Base-by-base conservation (phyloP, 805 yeast genomes). In the Nakazawaea ishiwadae region DNA sequence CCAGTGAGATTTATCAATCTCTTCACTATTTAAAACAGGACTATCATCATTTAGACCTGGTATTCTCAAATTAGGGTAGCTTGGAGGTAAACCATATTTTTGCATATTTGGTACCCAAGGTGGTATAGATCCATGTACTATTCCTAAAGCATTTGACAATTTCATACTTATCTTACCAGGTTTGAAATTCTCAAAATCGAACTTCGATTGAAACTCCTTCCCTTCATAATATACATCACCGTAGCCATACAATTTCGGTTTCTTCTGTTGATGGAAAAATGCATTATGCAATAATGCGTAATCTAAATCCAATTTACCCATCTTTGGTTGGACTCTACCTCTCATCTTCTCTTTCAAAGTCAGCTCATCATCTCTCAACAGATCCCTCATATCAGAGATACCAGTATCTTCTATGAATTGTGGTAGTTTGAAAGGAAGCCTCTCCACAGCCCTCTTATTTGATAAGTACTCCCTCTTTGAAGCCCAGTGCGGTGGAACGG, bases 191-290 rank as follows among this genome's bases (percentile, higher is more conserved):
- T 62, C 57, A 7, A 69, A 51, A 15, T 56, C 31, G 30, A 24
- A 36, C 19, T 31, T 36, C 4, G 29, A 42, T 49, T 54, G 52
- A 23, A 56, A 59, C 42, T 81, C 88, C 48, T 81, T 70, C 4
- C 90, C 91, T 55, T 90, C 97, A 51, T 72, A 84, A 59, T 77
- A 88, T 9, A 85, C 58, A 43, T 87, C 91, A 11, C 98, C 98
- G 60, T 69, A 81, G 2, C 66, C 69, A 17, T 76, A 69, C 37
- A 91, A 51, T 32, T 70, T 66, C 0, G 97, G 97, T 51, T 79
- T 81, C 0, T 80, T 68, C 53, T 91, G 96, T 52, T 74, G 65
- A 55, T 81, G 82, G 71, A 88, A 90, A 54, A 91, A 90, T 0
- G 96, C 96, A 57, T 86, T 85, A 55, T 87, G 80, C 16, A 91